Conservation (phyloP, 768 basidiomycete species). For the Podaxis sp. region DNA sequence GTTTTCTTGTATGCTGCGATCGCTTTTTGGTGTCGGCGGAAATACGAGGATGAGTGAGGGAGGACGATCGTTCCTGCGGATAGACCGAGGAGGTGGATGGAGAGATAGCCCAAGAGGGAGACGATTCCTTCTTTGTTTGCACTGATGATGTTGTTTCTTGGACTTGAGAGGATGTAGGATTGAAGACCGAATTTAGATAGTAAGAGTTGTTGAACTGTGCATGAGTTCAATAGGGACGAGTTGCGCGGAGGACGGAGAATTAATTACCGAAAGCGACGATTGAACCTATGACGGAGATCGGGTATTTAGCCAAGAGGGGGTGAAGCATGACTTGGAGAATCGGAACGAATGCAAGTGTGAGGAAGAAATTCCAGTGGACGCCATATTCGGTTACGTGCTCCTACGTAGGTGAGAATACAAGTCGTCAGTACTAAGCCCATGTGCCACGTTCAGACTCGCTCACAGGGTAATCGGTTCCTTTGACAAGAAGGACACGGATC, state of each 20-base stretch:
- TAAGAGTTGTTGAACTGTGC: constrained; percentile 68
- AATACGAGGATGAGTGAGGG: constrained; percentile 74
- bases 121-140: constrained; percentile 93
- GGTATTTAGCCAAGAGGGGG: constrained; percentile 57
- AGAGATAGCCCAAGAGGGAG: constrained; percentile 86
- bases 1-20: constrained; percentile 15
- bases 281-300: constrained; percentile 59
- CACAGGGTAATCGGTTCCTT: constrained; percentile 93
- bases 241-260: background rate
- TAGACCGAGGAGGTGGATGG: constrained; percentile 86
- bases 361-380: constrained; percentile 98
- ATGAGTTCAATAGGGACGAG: background rate
- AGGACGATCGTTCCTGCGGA: constrained; percentile 79
- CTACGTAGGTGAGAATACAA: constrained; percentile 27
- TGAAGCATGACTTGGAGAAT: constrained; percentile 67
- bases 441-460: constrained; percentile 18
- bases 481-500: constrained; percentile 81
- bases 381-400: constrained; percentile 98
- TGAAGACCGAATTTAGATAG: constrained; percentile 58
- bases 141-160: constrained; percentile 62
- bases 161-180: constrained; percentile 47
- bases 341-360: constrained; percentile 84
- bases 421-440: background rate
- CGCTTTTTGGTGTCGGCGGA: constrained; percentile 51
- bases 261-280: constrained; percentile 56